These are phyloP conservation scores for Aspergillus floridensis DNA, from an alignment of 2,329 filamentous ascomycete genomes.

Conservation along the genomic window DNA sequence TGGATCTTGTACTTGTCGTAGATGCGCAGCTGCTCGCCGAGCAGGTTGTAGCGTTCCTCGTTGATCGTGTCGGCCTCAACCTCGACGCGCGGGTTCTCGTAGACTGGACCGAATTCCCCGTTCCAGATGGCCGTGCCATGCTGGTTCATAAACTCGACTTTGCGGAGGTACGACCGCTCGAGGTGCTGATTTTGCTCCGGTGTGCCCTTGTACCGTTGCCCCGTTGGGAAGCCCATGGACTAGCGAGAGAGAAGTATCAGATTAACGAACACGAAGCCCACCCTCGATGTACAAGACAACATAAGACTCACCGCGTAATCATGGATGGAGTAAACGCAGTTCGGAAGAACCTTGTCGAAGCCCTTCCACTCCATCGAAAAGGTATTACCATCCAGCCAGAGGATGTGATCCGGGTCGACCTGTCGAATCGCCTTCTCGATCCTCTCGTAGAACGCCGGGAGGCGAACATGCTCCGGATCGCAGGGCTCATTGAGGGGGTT, in stretches of 20 bases:
- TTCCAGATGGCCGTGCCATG: slow-evolving; percentile 51
- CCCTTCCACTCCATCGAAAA: slow-evolving; percentile 47
- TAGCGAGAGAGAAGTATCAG: background rate
- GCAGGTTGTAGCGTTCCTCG: slow-evolving; percentile 45
- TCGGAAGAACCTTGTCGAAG: slow-evolving; percentile 45
- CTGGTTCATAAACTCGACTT: slow-evolving; percentile 48
- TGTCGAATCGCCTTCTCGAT: slow-evolving; percentile 12
- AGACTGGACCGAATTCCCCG: slow-evolving; percentile 53
- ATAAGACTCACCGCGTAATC: slow-evolving; percentile 35
- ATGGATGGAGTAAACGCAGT: slow-evolving; percentile 48
- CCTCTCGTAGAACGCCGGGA: background rate
- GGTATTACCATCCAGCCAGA: slow-evolving; percentile 46
- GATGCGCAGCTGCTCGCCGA: slow-evolving; percentile 50
- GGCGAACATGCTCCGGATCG: slow-evolving; percentile 43
- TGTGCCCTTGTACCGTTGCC: slow-evolving; percentile 42
- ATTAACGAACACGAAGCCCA: too few relatives aligned
- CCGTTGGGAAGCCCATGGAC: slow-evolving; percentile 45
- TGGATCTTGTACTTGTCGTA: slow-evolving; percentile 53
- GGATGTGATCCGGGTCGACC: slow-evolving; percentile 49
- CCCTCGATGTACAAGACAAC: too few relatives aligned
- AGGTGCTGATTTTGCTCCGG: slow-evolving; percentile 42
- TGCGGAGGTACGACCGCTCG: slow-evolving; percentile 46
- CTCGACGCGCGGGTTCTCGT: slow-evolving; percentile 25
- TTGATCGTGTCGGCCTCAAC: slow-evolving; percentile 41
- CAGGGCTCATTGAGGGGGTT: slow-evolving; percentile 54